Evolutionary conservation across 352 stramenopile species (phyloP).

Genomic region (Globisporangium uncinulatum): DNA sequence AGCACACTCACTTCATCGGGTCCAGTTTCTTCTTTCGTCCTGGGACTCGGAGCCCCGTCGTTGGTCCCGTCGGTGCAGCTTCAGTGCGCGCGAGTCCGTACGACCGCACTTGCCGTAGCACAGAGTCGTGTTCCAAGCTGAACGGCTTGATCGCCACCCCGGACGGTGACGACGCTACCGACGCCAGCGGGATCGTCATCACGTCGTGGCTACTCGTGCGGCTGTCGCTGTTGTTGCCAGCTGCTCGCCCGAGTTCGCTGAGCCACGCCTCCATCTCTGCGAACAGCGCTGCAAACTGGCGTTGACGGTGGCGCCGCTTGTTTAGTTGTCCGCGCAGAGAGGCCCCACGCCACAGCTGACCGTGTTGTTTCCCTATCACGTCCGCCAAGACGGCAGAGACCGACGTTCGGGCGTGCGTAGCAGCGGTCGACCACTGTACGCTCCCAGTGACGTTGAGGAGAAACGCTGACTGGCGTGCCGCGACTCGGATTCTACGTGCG

Average conservation of each 20-base stretch:
- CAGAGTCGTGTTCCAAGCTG: conserved; percentile 10
- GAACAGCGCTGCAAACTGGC: conserved; percentile 27
- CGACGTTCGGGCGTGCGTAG: not conserved
- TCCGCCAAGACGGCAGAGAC: conserved; percentile 6
- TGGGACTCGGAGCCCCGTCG: not conserved
- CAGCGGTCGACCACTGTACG: not conserved
- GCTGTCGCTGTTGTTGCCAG: not conserved
- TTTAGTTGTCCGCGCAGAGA: not conserved
- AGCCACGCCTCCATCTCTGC: conserved; percentile 27
- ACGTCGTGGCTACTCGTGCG: not conserved
- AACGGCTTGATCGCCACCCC: not conserved
- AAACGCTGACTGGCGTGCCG: conserved; percentile 4
- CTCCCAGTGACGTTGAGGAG: conserved; percentile 3
- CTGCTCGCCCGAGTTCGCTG: not conserved
- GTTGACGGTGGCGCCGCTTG: conserved; percentile 15
- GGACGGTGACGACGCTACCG: not conserved
- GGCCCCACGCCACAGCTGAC: not conserved
- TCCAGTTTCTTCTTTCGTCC: conserved; percentile 24
- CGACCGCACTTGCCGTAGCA: conserved; percentile 27
- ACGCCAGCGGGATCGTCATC: not conserved
- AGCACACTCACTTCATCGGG: conserved; percentile 47
- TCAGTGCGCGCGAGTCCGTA: too few relatives aligned
- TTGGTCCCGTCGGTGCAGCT: too few relatives aligned
- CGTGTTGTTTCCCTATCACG: not conserved
- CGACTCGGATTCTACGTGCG: not conserved